Base-by-base conservation (phyloP, 495 filamentous ascomycete genomes). In the Daldinia vernicosa region DNA sequence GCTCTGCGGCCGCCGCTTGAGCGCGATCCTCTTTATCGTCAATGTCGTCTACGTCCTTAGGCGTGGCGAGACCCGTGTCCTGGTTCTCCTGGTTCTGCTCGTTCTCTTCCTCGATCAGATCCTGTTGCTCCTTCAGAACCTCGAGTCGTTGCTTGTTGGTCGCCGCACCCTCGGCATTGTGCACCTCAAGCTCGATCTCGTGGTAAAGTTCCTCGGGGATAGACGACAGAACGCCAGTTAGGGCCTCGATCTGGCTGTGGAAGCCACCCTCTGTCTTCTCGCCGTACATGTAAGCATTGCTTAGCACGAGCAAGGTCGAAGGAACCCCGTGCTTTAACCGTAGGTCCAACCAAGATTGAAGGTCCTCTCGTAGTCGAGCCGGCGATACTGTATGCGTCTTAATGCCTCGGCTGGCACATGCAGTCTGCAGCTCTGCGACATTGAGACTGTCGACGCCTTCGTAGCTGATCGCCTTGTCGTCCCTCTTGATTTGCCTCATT, bases 91-190 rank as follows among this genome's bases (percentile, higher is more conserved):
- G 86, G 78, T 90, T 90, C 83, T 98, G 94, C 82, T 95, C 87
- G 68, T 94, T 95, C 83, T 99, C 95, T 81, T 98, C 96, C 65
- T 97, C 88, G 72, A 99, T 99, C 57, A 99, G 88, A 74, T 98
- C 95, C 77, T 99, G 92, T 82, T 99, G 95, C 83, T 99, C 95
- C 87, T 93, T 96, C 74, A 99, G 86, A 7, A 99, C 95, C 85
- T 99, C 95, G n/a, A 99, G 89, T 76, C 95, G 91, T 83, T 99
- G 95, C 85, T 94, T 97, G 87, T 99, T 99, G 60, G 96, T 99
- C 56, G 95, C 96, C 11, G 94, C 95, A 63, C 95, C 95, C 83
- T 99, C 95, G 53, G 94, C 93, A 63, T 91, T 96, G 84, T 98
- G 93, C 27, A 98, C 94, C 84, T 98, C 96, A 32, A 99, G 91